Base-by-base conservation (phyloP, 495 filamentous ascomycete genomes). In the Neurospora sp. region DNA sequence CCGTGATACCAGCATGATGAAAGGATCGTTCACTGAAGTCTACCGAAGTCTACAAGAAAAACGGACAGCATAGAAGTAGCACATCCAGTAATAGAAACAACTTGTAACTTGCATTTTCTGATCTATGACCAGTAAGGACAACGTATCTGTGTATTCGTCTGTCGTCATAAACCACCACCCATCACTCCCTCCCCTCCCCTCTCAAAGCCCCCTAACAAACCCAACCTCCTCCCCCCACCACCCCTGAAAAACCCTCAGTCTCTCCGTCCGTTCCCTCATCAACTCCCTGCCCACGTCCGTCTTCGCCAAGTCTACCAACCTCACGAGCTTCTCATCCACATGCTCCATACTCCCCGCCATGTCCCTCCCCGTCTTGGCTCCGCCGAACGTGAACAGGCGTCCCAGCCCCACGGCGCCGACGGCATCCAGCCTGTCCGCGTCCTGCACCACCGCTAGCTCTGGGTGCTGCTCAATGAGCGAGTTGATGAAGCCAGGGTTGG, bases 401-500 rank as follows among this genome's bases (percentile, higher is more conserved):
- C 88, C 94, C 71, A 97, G 89, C 4, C 94, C 94, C 69, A 97
- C 86, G 0, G 92, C 93, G 2, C 94, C 94, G 76, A 97, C 88
- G 4, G 94, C 93, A 85, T 97, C 94, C 46, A 97, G 83, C 10
- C 94, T 86, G 83, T 97, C 94, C 2, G 94, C 94, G 81, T 97
- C 94, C 81, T 97, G 94, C 14, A 97, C 94, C 62, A 96, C 87
- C 0, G 76, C 93, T 7, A 97, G 83, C 81, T 97, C 94, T 0
- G 90, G 92, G 78, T 91, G 83, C 41, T 84, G 71, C 6, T 79
- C 76, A 14, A 96, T 82, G 7, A 93, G 80, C 1, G 76, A 76
- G 1, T 81, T 80, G 1, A 92, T 87, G 14, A 62, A 62, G 7
- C 54, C 12, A 6, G 54, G 54, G 39, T 78, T 78, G 16, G 79